Evolutionary conservation across 2,329 filamentous ascomycete species (phyloP).

Genomic region (Hypoxylon sp.): DNA sequence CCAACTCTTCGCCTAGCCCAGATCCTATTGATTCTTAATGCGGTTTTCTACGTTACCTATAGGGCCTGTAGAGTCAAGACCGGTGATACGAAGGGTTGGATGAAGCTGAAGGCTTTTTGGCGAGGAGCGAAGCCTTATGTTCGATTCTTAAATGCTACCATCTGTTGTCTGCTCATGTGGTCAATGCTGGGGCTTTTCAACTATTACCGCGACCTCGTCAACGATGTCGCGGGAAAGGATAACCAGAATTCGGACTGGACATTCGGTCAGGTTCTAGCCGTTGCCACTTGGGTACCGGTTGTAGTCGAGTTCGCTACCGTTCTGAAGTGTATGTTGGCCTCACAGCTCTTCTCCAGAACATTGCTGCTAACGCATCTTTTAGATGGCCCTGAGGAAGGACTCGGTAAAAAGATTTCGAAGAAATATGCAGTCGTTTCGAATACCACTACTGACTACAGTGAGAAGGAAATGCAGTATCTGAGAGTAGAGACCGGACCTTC

Average conservation of each 20-base stretch:
- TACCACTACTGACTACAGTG: not conserved
- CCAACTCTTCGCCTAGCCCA: conserved; percentile 26
- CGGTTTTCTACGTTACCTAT: conserved; percentile 26
- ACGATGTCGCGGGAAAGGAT: conserved; percentile 30
- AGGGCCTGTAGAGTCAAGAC: conserved; percentile 18
- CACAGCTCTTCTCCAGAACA: not conserved
- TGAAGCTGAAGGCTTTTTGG: conserved; percentile 10
- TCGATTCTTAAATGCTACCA: conserved; percentile 32
- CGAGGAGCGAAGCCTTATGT: conserved; percentile 23
- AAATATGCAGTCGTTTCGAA: conserved; percentile 15
- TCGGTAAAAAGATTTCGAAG: conserved; percentile 24
- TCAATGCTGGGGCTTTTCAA: conserved; percentile 50
- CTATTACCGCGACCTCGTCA: conserved; percentile 44
- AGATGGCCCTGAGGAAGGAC: conserved; percentile 32
- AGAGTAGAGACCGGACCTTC: conserved; percentile 5
- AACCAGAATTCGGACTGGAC: conserved; percentile 51
- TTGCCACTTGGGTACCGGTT: conserved; percentile 53
- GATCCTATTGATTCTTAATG: conserved; percentile 12
- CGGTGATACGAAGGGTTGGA: not conserved
- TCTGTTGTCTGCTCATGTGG: conserved; percentile 51
- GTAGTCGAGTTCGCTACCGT: conserved; percentile 50
- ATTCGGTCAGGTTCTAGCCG: conserved; percentile 53
- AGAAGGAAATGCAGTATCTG: conserved; percentile 2
- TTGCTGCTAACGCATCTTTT: conserved; percentile 1
- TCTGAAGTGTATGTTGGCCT: conserved; percentile 48